Evolutionary conservation across 1,284 basidiomycete genomes (phyloP).

Genomic region (Xerocomus nothofagi): DNA sequence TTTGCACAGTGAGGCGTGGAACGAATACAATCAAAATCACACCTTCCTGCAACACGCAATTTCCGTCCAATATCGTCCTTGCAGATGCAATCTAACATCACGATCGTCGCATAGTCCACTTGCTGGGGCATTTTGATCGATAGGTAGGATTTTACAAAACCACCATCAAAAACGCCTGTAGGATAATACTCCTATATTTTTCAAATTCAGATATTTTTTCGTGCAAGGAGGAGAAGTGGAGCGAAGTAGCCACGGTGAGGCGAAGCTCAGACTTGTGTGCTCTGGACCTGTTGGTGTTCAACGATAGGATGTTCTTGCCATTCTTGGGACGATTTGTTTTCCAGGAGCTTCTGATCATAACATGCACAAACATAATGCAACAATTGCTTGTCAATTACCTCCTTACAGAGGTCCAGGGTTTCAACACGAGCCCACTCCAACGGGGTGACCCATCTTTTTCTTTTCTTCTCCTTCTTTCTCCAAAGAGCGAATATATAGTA

Average conservation of each 20-base stretch:
- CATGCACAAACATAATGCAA: constrained; percentile 25
- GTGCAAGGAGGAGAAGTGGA: constrained; percentile 2
- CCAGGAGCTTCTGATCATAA: constrained; percentile 30
- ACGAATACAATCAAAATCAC: constrained; percentile 28
- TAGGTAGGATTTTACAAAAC: not conserved
- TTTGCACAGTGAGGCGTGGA: constrained; percentile 13
- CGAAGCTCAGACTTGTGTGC: not conserved
- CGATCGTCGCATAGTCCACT: constrained; percentile 40
- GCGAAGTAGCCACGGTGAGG: not conserved
- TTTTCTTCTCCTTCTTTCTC: not conserved
- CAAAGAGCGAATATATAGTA: too few species aligned
- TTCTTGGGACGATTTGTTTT: constrained; percentile 24
- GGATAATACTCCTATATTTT: not conserved
- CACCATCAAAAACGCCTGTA: not conserved
- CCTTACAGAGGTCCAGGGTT: not conserved
- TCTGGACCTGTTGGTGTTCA: constrained; percentile 6
- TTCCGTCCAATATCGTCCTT: constrained; percentile 42
- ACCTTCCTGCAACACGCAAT: constrained; percentile 50
- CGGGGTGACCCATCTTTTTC: not conserved
- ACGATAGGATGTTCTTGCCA: constrained; percentile 7
- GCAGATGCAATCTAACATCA: constrained; percentile 37
- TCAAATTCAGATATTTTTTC: not conserved
- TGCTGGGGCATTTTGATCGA: constrained; percentile 35
- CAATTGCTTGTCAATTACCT: not conserved
- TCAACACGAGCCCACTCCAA: not conserved